Conservation (phyloP, 352 stramenopile genomes). For the Phytophthora cactorum region DNA sequence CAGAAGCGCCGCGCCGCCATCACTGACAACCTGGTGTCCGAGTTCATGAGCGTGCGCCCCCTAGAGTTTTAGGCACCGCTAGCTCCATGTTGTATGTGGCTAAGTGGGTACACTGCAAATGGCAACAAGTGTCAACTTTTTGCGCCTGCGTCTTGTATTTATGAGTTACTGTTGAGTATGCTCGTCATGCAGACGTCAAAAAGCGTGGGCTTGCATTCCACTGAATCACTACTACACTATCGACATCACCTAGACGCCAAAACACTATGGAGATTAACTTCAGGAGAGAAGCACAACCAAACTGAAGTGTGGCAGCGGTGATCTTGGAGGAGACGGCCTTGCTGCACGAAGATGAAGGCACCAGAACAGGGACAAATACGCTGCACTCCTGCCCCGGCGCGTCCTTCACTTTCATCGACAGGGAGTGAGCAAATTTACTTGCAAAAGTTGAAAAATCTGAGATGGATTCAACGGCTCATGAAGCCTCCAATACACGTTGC, state of each 20-base stretch:
- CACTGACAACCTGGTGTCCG: slow-evolving; percentile 94
- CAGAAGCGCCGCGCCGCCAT: slow-evolving; percentile 94
- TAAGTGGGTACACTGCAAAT: slow-evolving; percentile 9
- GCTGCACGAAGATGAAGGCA: slow-evolving; percentile 18
- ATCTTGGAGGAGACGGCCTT: slow-evolving; percentile 28
- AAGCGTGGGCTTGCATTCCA: slow-evolving; percentile 19
- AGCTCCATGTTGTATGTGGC: slow-evolving; percentile 18
- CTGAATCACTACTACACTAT: slow-evolving; percentile 23
- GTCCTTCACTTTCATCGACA: slow-evolving; percentile 7
- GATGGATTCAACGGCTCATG: slow-evolving; percentile 16
- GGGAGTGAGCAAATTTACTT: slow-evolving; percentile 7
- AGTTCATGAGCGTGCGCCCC: slow-evolving; percentile 97
- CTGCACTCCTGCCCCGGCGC: slow-evolving; percentile 5
- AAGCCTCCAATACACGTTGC: slow-evolving; percentile 28
- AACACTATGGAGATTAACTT: slow-evolving; percentile 15
- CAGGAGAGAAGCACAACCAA: slow-evolving; percentile 15
- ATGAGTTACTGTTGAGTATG: slow-evolving; percentile 23
- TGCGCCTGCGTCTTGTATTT: slow-evolving; percentile 26
- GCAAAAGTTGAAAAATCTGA: slow-evolving; percentile 2
- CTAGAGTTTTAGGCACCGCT: slow-evolving; percentile 88
- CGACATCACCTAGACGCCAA: slow-evolving; percentile 20
- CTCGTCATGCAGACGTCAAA: slow-evolving; percentile 23
- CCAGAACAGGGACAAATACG: slow-evolving; percentile 4
- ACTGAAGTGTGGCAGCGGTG: slow-evolving; percentile 15
- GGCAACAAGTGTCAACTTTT: slow-evolving; percentile 21